These are phyloP conservation scores for Delonix regia DNA, from an alignment of 306 rosid genomes.

Conservation along the genomic window DNA sequence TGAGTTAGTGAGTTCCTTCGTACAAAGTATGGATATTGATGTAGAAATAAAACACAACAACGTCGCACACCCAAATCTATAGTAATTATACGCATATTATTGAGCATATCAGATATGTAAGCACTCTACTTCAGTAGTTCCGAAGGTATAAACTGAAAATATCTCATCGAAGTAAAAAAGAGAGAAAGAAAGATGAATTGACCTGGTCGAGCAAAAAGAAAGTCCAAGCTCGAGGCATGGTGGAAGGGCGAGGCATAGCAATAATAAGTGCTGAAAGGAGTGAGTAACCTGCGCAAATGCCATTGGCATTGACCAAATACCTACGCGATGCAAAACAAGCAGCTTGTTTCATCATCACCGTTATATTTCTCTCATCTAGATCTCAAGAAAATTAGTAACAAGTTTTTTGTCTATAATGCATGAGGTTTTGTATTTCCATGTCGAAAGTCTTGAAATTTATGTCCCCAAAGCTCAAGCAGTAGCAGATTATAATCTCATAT, in stretches of 20 bases:
- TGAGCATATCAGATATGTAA: not conserved
- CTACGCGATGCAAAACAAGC: constrained; percentile 40
- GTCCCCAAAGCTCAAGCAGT: not conserved
- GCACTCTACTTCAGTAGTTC: not conserved
- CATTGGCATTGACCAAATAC: constrained; percentile 91
- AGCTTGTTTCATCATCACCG: constrained; percentile 11
- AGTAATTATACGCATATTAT: not conserved
- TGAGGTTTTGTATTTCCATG: not conserved
- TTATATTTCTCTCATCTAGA: not conserved
- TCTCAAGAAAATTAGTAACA: not conserved
- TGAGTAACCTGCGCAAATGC: constrained; percentile 90
- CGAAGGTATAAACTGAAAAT: not conserved
- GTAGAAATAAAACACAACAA: not conserved
- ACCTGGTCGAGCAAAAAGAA: constrained; percentile 93
- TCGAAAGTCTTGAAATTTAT: not conserved
- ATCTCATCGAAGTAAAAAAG: not conserved
- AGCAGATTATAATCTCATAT: not conserved
- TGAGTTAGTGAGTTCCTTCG: not conserved
- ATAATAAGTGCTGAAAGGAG: constrained; percentile 70
- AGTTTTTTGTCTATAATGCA: not conserved
- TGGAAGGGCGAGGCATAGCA: constrained; percentile 69
- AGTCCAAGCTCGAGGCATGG: constrained; percentile 75
- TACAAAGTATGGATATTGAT: not conserved
- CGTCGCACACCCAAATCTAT: too few relatives aligned
- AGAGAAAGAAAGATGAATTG: not conserved